Percentiles rank a stretch among this genome's conserved stretches.
Evolutionary conservation across 257 asterid species (phyloP).

Genomic region (Plectranthus barbatus): DNA sequence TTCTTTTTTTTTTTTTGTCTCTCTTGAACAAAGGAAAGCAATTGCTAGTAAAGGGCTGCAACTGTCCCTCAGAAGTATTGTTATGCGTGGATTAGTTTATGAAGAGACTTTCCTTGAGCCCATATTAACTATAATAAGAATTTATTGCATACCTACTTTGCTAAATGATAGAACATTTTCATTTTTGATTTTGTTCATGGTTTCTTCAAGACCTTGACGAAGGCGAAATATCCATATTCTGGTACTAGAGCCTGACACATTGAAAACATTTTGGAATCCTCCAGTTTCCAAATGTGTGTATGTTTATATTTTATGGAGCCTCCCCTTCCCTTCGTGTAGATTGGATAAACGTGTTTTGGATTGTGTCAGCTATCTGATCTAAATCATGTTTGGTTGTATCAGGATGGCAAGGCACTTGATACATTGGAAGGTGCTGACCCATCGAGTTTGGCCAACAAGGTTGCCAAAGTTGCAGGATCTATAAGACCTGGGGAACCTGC

Average conservation of each 20-base stretch:
- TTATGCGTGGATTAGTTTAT: neutral
- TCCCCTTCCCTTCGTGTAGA: neutral
- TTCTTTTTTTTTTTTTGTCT: too few species aligned
- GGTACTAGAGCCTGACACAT: neutral
- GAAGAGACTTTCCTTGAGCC: neutral
- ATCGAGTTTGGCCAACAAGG: slow-evolving; percentile 91
- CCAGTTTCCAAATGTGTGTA: neutral
- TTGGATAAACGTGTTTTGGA: neutral
- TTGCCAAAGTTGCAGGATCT: slow-evolving; percentile 82
- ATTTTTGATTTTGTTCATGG: neutral
- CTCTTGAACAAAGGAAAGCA: neutral
- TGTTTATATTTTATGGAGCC: neutral
- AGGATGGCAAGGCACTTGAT: slow-evolving; percentile 81
- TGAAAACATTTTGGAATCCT: neutral
- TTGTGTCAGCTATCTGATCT: neutral
- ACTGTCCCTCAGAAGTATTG: neutral
- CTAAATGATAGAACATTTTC: neutral
- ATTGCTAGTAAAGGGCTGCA: neutral
- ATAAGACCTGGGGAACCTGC: slow-evolving; percentile 72
- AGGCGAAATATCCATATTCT: neutral
- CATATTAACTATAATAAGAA: slow-evolving; percentile 5
- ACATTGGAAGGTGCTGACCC: slow-evolving; percentile 96
- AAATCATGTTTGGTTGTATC: slow-evolving; percentile 14
- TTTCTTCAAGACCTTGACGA: neutral
- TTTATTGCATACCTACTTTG: neutral